These are phyloP conservation scores for Chrysophaeum taylorii DNA, from an alignment of 352 stramenopile species.

Conservation along the genomic window DNA sequence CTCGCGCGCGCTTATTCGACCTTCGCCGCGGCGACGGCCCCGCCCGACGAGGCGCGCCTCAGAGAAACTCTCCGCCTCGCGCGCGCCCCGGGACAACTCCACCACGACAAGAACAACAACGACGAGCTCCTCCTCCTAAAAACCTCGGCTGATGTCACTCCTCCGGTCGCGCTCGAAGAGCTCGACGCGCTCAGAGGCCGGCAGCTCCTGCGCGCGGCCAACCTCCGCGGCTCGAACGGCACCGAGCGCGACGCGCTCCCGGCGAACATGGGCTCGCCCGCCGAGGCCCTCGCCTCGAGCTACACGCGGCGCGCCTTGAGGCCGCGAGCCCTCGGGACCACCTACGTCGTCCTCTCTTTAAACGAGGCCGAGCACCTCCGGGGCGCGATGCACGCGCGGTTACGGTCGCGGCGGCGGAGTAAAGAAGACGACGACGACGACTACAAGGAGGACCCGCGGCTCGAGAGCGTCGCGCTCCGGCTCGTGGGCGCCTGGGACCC, in stretches of 20 bases:
- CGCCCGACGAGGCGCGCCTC: too few relatives aligned
- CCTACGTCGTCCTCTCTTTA: conserved; percentile 22
- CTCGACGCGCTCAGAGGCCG: too few relatives aligned
- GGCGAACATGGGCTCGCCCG: not conserved
- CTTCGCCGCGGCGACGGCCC: too few relatives aligned
- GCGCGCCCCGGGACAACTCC: too few relatives aligned
- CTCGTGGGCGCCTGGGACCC: conserved; percentile 1
- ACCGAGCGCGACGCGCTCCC: not conserved
- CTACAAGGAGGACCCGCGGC: not conserved
- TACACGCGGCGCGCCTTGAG: conserved; percentile 6
- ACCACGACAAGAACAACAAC: too few relatives aligned
- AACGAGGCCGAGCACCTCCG: conserved; percentile 24
- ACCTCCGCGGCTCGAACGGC: not conserved
- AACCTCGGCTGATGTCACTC: too few relatives aligned
- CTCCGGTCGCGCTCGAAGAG: too few relatives aligned
- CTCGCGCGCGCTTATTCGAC: too few relatives aligned
- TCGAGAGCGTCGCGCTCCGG: not conserved
- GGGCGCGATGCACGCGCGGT: conserved; percentile 11
- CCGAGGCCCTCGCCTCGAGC: not conserved
- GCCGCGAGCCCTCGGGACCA: conserved; percentile 12
- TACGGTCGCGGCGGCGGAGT: not conserved
- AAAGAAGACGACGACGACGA: not conserved
- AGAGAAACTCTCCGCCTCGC: too few relatives aligned
- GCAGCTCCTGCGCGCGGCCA: too few relatives aligned
- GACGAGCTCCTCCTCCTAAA: too few relatives aligned